These are phyloP conservation scores for Glutinoglossum americanum DNA, from an alignment of 495 filamentous ascomycete genomes.

Conservation along the genomic window DNA sequence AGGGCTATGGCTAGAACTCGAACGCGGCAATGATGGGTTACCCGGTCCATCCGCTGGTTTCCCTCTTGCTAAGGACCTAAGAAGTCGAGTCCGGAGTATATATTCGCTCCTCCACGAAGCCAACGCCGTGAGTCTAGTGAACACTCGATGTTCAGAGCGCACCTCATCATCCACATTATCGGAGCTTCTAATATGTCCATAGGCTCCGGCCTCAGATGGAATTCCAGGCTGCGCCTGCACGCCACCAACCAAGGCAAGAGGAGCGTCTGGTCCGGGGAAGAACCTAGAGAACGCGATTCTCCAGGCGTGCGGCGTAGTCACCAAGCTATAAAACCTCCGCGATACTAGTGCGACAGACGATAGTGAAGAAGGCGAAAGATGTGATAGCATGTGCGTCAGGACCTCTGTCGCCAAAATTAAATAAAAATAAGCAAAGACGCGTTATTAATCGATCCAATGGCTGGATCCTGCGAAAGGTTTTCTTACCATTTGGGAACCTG, in stretches of 20 bases:
- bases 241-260: slow-evolving; percentile 4
- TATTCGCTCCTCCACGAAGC: slow-evolving; percentile 90
- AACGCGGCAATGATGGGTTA: not conserved
- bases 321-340: slow-evolving; percentile 56
- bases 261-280: slow-evolving; percentile 50
- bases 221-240: not conserved
- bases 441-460: not conserved
- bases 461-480: not conserved
- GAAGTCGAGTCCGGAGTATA: slow-evolving; percentile 60
- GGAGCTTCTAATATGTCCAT: not conserved
- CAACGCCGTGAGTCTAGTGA: slow-evolving; percentile 54
- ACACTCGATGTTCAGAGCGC: slow-evolving; percentile 46
- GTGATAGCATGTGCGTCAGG: slow-evolving; percentile 74
- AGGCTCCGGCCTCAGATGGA: not conserved
- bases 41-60: slow-evolving; percentile 36
- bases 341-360: slow-evolving; percentile 62
- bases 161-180: slow-evolving; percentile 19
- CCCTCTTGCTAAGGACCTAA: slow-evolving; percentile 59
- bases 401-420: slow-evolving; percentile 37
- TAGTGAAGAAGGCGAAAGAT: slow-evolving; percentile 61
- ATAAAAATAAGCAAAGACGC: slow-evolving; percentile 12
- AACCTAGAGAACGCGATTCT: slow-evolving; percentile 69
- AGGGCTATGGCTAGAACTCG: slow-evolving; percentile 7
- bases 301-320: slow-evolving; percentile 82
- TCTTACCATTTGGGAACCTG: slow-evolving; percentile 64